Evolutionary conservation across 441 rosid species (phyloP).

Genomic region (Gossypium lobatum): DNA sequence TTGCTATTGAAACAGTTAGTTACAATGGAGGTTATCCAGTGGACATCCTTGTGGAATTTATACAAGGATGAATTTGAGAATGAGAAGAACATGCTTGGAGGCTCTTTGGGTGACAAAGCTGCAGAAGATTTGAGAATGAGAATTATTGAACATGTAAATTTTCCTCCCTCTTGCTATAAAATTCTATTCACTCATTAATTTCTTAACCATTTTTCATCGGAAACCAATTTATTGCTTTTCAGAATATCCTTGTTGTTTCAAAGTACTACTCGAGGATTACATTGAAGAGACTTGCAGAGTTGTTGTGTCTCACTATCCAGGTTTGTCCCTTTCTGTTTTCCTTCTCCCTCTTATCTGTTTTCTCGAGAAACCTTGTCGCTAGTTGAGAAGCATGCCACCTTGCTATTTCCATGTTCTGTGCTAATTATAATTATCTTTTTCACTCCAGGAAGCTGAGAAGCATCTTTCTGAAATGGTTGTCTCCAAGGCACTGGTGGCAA

Average conservation of each 20-base stretch:
- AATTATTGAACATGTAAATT: conserved; percentile 82
- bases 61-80: conserved; percentile 82
- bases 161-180: not conserved
- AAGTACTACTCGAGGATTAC: conserved; percentile 90
- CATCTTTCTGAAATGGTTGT: conserved; percentile 98
- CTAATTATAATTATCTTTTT: not conserved
- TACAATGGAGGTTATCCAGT: conserved; percentile 93
- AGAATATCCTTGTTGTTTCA: conserved; percentile 96
- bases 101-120: conserved; percentile 85
- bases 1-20: conserved; percentile 84
- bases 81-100: conserved; percentile 84
- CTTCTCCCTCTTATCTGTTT: not conserved
- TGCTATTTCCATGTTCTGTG: not conserved
- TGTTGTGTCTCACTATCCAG: conserved; percentile 77
- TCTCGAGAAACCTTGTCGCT: not conserved
- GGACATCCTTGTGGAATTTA: conserved; percentile 90
- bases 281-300: conserved; percentile 79
- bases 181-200: not conserved
- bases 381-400: not conserved
- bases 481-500: conserved; percentile 81
- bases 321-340: conserved; percentile 23
- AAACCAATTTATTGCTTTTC: conserved; percentile 24
- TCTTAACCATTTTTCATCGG: not conserved
- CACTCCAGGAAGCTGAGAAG: conserved; percentile 89
- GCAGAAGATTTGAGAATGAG: conserved; percentile 87